Evolutionary conservation across 1,284 basidiomycete species (phyloP).

Genomic region (Omphalotus olearius): DNA sequence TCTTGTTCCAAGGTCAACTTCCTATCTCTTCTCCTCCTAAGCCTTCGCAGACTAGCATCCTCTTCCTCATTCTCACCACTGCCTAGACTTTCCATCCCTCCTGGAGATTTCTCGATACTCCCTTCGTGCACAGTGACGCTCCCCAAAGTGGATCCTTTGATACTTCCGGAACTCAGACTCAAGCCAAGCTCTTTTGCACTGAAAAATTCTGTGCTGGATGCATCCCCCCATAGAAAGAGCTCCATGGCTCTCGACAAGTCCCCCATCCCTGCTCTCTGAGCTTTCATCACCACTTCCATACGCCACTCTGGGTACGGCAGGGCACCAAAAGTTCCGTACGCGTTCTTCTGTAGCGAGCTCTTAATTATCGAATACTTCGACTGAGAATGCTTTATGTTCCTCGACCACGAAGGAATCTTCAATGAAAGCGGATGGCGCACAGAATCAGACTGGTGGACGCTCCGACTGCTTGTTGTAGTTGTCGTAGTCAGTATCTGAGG

Average conservation of each 20-base stretch:
- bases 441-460: constrained; percentile 7
- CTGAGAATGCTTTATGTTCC: background rate
- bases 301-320: constrained; percentile 66
- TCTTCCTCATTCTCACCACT: constrained; percentile 4
- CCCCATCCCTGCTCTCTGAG: constrained; percentile 52
- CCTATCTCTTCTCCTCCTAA: constrained; percentile 16
- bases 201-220: background rate
- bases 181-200: background rate
- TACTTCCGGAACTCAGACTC: constrained; percentile 1
- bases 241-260: constrained; percentile 48
- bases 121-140: background rate
- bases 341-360: constrained; percentile 1
- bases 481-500: constrained; percentile 8
- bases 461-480: constrained; percentile 14
- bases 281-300: constrained; percentile 39
- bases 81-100: too few relatives aligned
- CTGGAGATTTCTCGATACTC: background rate
- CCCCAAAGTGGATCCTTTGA: background rate
- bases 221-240: constrained; percentile 33
- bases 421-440: background rate
- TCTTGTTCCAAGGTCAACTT: constrained; percentile 13
- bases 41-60: background rate
- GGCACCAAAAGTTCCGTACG: constrained; percentile 24
- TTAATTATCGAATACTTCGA: background rate
- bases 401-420: background rate